Evolutionary conservation across 495 filamentous ascomycete genomes (phyloP), one percentile per base, ranked within the genome.

Genomic region (Articulospora tetracladia): DNA sequence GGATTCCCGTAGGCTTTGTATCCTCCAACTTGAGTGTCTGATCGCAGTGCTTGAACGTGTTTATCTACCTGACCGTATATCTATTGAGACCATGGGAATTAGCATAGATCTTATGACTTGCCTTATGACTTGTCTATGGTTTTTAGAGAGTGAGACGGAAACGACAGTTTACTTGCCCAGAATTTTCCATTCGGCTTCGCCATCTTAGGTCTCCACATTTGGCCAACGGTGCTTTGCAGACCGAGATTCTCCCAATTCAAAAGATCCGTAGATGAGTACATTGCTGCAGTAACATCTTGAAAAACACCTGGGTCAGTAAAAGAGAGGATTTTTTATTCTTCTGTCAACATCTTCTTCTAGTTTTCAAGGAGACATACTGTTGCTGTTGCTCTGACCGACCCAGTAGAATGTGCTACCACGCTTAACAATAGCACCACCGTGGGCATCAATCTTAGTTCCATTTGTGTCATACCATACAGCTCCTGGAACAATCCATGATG

Each of bases 371-470:
- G 20, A 63, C 66, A 49, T 69, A 77, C 74, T 66, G 36, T 72
- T 73, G 62, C 60, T 69, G 20, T 70, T 72, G n/a, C 66, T 69
- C 8, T 77, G 73, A 12, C 76, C 76, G 30, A 77, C 49, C 75
- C 76, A 79, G 72, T 86, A 86, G 73, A 83, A 89, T 0, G 74
- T 79, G 58, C 78, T 76, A 2, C 77, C 80, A 49, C 81, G 46
- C 30, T 58, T 28, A 3, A 56, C 39, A 15, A 59, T 60, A 1
- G 36, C 52, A 1, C 75, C 77, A 44, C 78, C 78, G 58, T 81
- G 78, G 11, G 86, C 86, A 72, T 89, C 82, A 11, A 89, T 74
- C 11, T 79, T 26, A 74, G 76, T 77, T 73, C 39, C 66, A 24
- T 15, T 28, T 26, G 47, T 64, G 17, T 23, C 76, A 3, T 76